A percentile compares a stretch with the other conserved stretches of the same genome.
phyloP scores from a whole-genome alignment of 1,284 basidiomycete species.

The Hortiboletus rubellus region DNA sequence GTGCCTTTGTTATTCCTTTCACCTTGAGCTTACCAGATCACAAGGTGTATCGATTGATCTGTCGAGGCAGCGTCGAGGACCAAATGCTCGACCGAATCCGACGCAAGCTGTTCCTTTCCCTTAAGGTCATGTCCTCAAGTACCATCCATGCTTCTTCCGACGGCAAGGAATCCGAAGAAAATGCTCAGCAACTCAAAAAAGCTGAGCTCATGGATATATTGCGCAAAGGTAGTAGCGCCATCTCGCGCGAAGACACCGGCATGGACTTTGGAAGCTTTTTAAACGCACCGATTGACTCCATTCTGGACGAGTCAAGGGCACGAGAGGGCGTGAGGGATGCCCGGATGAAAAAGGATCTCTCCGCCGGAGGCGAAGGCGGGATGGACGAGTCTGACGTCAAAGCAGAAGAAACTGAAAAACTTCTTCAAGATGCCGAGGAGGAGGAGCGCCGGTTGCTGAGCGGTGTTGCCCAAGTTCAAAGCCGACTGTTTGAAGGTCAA shows the following conservation, averaged over 20 bases:
- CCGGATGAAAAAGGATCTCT: constrained; percentile 43
- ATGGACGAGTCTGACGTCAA: constrained; percentile 16
- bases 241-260: constrained; percentile 39
- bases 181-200: constrained; percentile 35
- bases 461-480: constrained; percentile 57
- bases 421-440: constrained; percentile 50
- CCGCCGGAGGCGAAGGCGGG: constrained; percentile 17
- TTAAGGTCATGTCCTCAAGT: constrained; percentile 54
- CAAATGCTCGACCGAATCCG: constrained; percentile 64
- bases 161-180: constrained; percentile 24
- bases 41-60: constrained; percentile 58
- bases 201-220: constrained; percentile 56
- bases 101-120: constrained; percentile 61
- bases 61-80: constrained; percentile 61
- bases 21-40: not conserved
- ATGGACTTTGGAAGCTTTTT: constrained; percentile 46
- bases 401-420: constrained; percentile 29
- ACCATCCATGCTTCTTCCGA: constrained; percentile 18
- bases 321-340: constrained; percentile 43
- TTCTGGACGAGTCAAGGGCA: constrained; percentile 45
- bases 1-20: not conserved
- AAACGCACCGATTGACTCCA: constrained; percentile 41
- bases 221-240: constrained; percentile 55
- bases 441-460: constrained; percentile 53
- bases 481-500: constrained; percentile 58